These are phyloP conservation scores for Phyllosticta paracitricarpa DNA, from an alignment of 2,329 filamentous ascomycete genomes.

Conservation along the genomic window DNA sequence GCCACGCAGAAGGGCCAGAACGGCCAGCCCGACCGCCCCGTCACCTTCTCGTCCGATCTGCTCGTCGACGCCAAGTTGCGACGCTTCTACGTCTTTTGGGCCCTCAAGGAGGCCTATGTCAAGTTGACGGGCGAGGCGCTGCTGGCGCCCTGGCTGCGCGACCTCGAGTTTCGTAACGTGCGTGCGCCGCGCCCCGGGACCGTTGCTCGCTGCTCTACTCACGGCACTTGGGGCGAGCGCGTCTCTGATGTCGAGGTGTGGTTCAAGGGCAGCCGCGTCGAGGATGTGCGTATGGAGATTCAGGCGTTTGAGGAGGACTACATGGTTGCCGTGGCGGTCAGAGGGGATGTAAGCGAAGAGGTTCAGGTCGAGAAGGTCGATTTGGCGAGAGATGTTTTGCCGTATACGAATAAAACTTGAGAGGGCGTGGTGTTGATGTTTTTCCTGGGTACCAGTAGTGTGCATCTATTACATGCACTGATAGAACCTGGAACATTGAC, in stretches of 20 bases:
- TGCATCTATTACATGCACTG: too few species aligned
- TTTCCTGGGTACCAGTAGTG: not conserved
- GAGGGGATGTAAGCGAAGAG: not conserved
- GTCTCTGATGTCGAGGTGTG: constrained; percentile 41
- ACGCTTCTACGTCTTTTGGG: constrained; percentile 69
- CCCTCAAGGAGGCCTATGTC: constrained; percentile 69
- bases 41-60: constrained; percentile 31
- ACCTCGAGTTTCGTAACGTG: constrained; percentile 59
- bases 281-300: constrained; percentile 47
- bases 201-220: constrained; percentile 32
- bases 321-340: constrained; percentile 46
- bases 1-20: constrained; percentile 22
- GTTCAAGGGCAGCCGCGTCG: constrained; percentile 36
- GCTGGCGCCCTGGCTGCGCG: constrained; percentile 60
- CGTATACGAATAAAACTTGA: not conserved
- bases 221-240: constrained; percentile 37
- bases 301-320: constrained; percentile 49
- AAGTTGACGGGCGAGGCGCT: constrained; percentile 75
- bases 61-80: constrained; percentile 54
- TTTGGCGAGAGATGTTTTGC: not conserved
- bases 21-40: constrained; percentile 20
- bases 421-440: not conserved
- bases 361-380: not conserved
- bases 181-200: constrained; percentile 42
- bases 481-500: too few species aligned